Conservation (phyloP, 768 basidiomycete species). For the Cytidiella melzeri region DNA sequence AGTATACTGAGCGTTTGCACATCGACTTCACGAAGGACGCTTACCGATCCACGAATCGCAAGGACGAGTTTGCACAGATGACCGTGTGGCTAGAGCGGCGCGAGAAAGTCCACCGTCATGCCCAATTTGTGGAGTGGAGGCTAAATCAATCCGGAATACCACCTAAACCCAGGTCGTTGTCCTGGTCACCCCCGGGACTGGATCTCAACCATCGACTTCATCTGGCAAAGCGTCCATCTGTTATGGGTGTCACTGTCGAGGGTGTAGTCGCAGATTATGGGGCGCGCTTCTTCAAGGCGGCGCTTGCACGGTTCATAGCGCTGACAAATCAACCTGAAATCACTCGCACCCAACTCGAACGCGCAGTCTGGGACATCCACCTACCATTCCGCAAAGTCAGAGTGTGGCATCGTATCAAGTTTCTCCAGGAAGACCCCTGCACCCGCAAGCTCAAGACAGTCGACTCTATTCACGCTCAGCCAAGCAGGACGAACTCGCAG, state of each 20-base stretch:
- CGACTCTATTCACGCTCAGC: not conserved
- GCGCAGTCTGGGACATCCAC: not conserved
- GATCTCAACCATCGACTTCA: not conserved
- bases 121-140: too few relatives aligned
- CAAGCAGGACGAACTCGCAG: not conserved
- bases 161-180: too few relatives aligned
- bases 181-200: too few relatives aligned
- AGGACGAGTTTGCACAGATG: constrained; percentile 32
- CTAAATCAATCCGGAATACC: too few relatives aligned
- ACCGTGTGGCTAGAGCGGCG: constrained; percentile 28
- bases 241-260: not conserved
- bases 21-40: constrained; percentile 37
- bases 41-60: constrained; percentile 24
- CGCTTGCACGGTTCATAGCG: not conserved
- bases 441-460: not conserved
- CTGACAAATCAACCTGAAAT: not conserved
- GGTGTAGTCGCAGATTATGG: not conserved
- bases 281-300: not conserved
- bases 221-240: not conserved
- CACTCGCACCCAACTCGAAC: not conserved
- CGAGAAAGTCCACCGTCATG: constrained; percentile 21
- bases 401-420: not conserved
- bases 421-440: not conserved
- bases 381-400: not conserved
- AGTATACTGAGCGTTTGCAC: constrained; percentile 35